Base-by-base conservation (phyloP, 768 basidiomycete species). In the Phanerodontia chrysosporium region DNA sequence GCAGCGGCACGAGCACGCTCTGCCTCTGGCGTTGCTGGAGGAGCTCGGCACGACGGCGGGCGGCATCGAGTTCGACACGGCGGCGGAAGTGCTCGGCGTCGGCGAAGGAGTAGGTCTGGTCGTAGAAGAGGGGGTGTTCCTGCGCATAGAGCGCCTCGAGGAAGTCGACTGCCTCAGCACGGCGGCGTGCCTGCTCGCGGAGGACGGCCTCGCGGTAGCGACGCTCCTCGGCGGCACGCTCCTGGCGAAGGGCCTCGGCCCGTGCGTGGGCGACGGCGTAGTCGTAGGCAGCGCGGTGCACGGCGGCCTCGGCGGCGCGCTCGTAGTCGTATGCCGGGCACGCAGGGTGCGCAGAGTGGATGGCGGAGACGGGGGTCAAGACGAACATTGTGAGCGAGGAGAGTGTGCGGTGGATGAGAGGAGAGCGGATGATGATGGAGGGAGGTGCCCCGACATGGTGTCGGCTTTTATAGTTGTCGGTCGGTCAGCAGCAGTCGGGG, bases 261-360 rank as follows among this genome's bases (percentile, higher is more conserved):
- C 65, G 62, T 9, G 62, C 64, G 10, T 58, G 61, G 18, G 65
- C 65, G 6, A 60, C 49, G 2, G 65, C 65, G 53, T 62, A 66
- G 24, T 66, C 58, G 14, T 58, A 52, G 0, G 65, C 65, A 8
- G 64, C 64, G 13, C 45, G 64, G n/a, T 60, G 51, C 12, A 60
- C 45, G 54, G 55, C 60, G 18, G 46, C 24, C 29, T 57, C 45
- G 24, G 46, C 45, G 9, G 29, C 45, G 16, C 35, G 21, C n/a
- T 49, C 45, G 24, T 48, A 32, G 56, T 30, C 18, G 56, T 57
- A 57, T n/a, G 7, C 48, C 12, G 2, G 18, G 18, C 35, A 36
- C 5, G 55, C 1, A 24, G 56, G 48, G 32, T 48, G 49, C 18
- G 29, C 32, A 18, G 28, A 30, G 32, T 39, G 56, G 14, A 57